Evolutionary conservation across 1,284 basidiomycete species (phyloP), one percentile per base, ranked within the genome.

Genomic region (Ustilago esculenta): DNA sequence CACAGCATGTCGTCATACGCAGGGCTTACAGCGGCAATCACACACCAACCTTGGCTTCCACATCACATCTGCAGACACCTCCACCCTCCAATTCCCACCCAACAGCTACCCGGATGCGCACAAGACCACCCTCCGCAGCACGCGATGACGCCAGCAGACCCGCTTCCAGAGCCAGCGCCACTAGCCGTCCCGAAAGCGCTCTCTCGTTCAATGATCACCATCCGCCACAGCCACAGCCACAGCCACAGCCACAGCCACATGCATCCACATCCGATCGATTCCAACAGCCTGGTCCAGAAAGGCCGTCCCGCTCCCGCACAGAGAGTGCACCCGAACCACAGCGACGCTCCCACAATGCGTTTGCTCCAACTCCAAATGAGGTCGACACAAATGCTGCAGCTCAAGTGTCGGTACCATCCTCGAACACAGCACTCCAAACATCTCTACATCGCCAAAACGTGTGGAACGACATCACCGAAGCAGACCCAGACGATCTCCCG

Each of bases 401-500:
- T 17, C 34, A 20, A 29, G 0, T 46, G 29, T 30, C 14, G 8
- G 29, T 41, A 21, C 32, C 17, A 9, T 8, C 37, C 11, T 32
- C 51, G 15, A 29, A 18, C 12, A 10, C 47, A 14, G 41, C 45
- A 14, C 44, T 46, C 24, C 49, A 52, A 27, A 56, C 56, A 12
- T 73, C 71, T 11, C 15, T 73, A n/a, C 66, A 66, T 35, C 54
- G 66, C 15, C 59, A 66, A 30, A 73, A 73, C 12, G 63, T 73
- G 5, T 73, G 68, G 66, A 70, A 69, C 41, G 65, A 73, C 32
- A 63, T 73, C 34, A 53, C 60, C 4, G 71, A 73, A 45, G 57
- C 58, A 21, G 71, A 73, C 43, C 66, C 71, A 23, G 67, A 73
- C 36, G 71, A 73, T 24, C 50, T 73, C 0, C 71, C 71, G 11